Percentiles rank a stretch among this genome's conserved stretches.
Conservation (phyloP, 495 filamentous ascomycete species). For the Penicillium paxilli region DNA sequence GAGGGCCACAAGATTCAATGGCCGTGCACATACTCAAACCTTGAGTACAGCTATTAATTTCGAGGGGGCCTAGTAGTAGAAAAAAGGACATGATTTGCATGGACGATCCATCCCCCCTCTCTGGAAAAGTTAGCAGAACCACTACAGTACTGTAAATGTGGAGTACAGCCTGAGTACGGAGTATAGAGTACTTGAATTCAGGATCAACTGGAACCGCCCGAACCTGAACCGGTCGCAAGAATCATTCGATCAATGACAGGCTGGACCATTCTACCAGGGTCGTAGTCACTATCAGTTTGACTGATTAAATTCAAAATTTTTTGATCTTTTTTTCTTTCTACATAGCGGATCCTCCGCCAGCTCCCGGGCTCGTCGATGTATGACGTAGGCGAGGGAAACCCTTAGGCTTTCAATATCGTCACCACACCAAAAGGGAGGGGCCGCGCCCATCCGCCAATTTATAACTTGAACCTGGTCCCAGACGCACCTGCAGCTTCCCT, state of each 20-base stretch:
- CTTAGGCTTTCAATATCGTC: slow-evolving; percentile 29
- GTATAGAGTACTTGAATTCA: no score
- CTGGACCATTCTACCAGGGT: neutral
- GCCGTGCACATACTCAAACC: neutral
- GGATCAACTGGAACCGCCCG: no score
- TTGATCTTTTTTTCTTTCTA: neutral
- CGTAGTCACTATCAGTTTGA: slow-evolving; percentile 4
- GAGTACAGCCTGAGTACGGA: neutral
- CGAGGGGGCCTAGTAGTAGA: neutral
- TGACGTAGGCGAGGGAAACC: slow-evolving; percentile 35
- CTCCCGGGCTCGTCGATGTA: slow-evolving; percentile 28
- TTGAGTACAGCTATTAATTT: neutral
- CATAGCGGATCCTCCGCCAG: slow-evolving; percentile 12
- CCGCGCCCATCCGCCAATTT: slow-evolving; percentile 31
- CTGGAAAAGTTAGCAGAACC: neutral
- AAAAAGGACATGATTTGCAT: neutral
- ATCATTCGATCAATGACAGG: slow-evolving; percentile 21
- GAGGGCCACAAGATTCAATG: no score
- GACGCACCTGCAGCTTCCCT: slow-evolving; percentile 8
- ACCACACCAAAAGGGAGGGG: slow-evolving; percentile 23
- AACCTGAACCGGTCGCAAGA: neutral
- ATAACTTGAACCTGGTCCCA: slow-evolving; percentile 20
- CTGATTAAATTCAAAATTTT: neutral
- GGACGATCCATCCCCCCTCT: neutral
- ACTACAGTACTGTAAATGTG: no score